These are phyloP conservation scores for Termitomyces sp. DNA, from an alignment of 768 basidiomycete genomes.

Conservation along the genomic window DNA sequence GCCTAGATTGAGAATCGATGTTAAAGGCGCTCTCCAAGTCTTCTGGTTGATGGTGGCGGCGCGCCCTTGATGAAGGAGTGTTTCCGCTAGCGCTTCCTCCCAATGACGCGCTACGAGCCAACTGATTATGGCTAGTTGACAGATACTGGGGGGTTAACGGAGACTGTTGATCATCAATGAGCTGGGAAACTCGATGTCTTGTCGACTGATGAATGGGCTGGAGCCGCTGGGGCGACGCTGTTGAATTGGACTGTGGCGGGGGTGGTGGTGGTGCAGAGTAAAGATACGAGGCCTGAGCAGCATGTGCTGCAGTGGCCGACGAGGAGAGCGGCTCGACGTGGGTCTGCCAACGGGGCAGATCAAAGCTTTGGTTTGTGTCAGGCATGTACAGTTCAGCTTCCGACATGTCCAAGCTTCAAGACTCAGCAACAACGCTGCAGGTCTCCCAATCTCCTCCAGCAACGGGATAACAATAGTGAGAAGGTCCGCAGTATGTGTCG, in stretches of 20 bases:
- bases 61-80: slow-evolving; percentile 41
- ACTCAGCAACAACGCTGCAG: slow-evolving; percentile 13
- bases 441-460: slow-evolving; percentile 1
- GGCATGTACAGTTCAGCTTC: slow-evolving; percentile 77
- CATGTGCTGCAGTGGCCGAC: slow-evolving; percentile 47
- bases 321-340: slow-evolving; percentile 54
- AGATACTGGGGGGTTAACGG: slow-evolving; percentile 47
- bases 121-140: slow-evolving; percentile 46
- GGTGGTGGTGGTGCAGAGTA: slow-evolving; percentile 58
- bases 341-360: slow-evolving; percentile 73
- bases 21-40: slow-evolving; percentile 57
- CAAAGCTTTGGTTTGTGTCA: slow-evolving; percentile 80
- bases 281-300: slow-evolving; percentile 49
- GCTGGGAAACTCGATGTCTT: slow-evolving; percentile 59
- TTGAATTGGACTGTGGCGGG: slow-evolving; percentile 38
- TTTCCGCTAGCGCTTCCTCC: slow-evolving; percentile 41
- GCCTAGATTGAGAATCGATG: slow-evolving; percentile 35
- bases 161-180: slow-evolving; percentile 59
- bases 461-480: neutral
- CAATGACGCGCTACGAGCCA: slow-evolving; percentile 68
- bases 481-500: slow-evolving; percentile 11
- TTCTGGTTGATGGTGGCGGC: slow-evolving; percentile 68
- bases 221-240: slow-evolving; percentile 42
- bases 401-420: slow-evolving; percentile 48
- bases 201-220: slow-evolving; percentile 50